Base-by-base conservation (phyloP, 208 protist species). In the Borovskyia barvae region DNA sequence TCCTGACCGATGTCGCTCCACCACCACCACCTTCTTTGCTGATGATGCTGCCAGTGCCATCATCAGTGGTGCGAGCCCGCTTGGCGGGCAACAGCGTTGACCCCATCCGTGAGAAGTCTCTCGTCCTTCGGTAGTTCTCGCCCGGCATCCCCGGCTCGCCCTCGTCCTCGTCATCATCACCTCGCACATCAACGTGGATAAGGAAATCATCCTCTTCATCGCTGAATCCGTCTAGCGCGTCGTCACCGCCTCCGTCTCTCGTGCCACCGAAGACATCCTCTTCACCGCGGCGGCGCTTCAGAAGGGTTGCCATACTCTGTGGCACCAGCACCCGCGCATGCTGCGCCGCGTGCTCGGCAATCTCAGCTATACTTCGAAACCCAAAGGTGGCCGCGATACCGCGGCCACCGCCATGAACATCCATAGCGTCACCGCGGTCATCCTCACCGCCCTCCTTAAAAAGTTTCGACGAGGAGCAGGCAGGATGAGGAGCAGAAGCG, bases 151-250 rank as follows among this genome's bases (percentile, higher is more conserved):
- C 17, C 53, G 24, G n/a, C n/a, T 25, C 45, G 3, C 25, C 57
- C 5, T 17, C 45, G 19, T 20, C 67, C 25, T 47, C 53, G 54
- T 53, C 53, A 2, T 54, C 39, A 19, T 64, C 50, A 19, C 57
- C 74, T 8, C 57, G 75, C 39, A 87, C 79, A 20, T 69, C 61
- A 14, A 92, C 79, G 52, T 83, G 68, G 48, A 89, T 87, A 9
- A 86, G 49, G 47, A 89, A 87, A 49, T 83, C 85, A 39, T 87
- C 86, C 40, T 85, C 69, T 77, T 70, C 73, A 40, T 66, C 59
- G 42, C 52, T 60, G 7, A 67, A 46, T 15, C 49, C 61, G 15
- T 77, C 65, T 8, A 57, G 43, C 4, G 19, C 56, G 40, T 41
- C 46, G 2, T 47, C 49, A 5, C 24, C 65, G 11, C 41, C 42